phyloP scores from a whole-genome alignment of 192 early-diverging fungal species.

The Allomyces arbusculus region DNA sequence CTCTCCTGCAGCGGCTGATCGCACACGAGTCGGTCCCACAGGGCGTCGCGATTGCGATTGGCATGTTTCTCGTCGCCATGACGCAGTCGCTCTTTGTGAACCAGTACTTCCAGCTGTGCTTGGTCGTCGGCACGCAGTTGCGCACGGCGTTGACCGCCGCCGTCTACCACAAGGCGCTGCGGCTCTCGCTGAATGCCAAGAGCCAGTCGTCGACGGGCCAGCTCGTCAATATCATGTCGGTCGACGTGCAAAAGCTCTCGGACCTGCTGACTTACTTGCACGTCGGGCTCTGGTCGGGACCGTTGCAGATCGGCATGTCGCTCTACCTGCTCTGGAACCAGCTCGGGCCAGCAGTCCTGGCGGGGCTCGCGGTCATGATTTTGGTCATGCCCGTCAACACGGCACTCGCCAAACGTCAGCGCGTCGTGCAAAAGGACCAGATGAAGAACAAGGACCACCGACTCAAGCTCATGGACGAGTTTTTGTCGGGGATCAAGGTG shows the following conservation, averaged over 20 bases:
- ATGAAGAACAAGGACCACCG: slow-evolving; percentile 70
- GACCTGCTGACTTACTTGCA: slow-evolving; percentile 50
- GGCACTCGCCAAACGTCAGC: slow-evolving; percentile 36
- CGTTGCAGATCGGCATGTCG: slow-evolving; percentile 55
- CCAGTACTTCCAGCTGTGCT: slow-evolving; percentile 73
- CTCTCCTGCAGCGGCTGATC: slow-evolving; percentile 51
- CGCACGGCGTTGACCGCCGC: slow-evolving; percentile 55
- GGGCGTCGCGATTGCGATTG: slow-evolving; percentile 56
- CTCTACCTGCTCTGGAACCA: slow-evolving; percentile 59
- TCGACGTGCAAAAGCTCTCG: slow-evolving; percentile 39
- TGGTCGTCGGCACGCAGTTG: slow-evolving; percentile 50
- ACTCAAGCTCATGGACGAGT: slow-evolving; percentile 60
- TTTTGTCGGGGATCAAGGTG: slow-evolving; percentile 75
- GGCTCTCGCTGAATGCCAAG: slow-evolving; percentile 45
- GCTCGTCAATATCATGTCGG: slow-evolving; percentile 44
- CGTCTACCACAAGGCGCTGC: slow-evolving; percentile 68
- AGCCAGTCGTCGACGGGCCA: slow-evolving; percentile 63
- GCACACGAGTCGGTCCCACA: slow-evolving; percentile 33
- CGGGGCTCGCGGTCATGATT: slow-evolving; percentile 66
- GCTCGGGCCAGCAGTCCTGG: slow-evolving; percentile 61
- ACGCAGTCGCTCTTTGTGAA: slow-evolving; percentile 62
- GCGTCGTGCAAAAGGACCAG: slow-evolving; percentile 49
- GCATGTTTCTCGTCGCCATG: slow-evolving; percentile 56
- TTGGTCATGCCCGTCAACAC: slow-evolving; percentile 61
- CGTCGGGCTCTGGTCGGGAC: slow-evolving; percentile 43